Evolutionary conservation across 177 flowering plant genomes (phyloP), one percentile per base, ranked within the genome.

Genomic region (Vitis hybrid): DNA sequence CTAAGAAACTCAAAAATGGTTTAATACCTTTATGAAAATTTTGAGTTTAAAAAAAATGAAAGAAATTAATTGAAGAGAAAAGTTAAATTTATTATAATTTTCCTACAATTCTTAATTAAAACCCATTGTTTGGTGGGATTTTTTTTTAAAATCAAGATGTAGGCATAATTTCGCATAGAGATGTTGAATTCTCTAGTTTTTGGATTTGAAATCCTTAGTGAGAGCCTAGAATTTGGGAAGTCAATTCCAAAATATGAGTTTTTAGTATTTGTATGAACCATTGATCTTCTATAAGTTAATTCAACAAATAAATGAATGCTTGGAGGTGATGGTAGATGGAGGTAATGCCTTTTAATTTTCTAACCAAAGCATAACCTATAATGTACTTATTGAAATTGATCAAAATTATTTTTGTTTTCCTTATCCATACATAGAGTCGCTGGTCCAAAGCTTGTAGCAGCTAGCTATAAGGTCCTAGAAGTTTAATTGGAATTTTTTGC

Each of bases 271-370:
- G 8, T 4, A 23, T 26, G 30, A 26, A 0, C 30, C 30, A 26
- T 26, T 26, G 4, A 26, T 0, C 30, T 26, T 26, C 30, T 26
- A 26, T 26, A 95, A 97, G 98, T 95, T 50, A 95, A 93, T 85
- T 92, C 97, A 49, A 98, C 98, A 26, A 93, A 95, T 72, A 87
- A 89, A 76, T 66, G 73, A 65, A 91, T 95, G 99, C 95, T 95
- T 70, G 98, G 99, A 54, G 98, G 97, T 74, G 97, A 97, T 69
- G 98, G 97, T 67, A 95, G 99, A 95, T 89, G 99, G 99, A 85
- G 98, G 99, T 93, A 84, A 65, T 61, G 30, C 30, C 30, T 26
- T 26, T 26, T 26, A 26, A 26, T 26, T 26, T 26, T 26, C 30
- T 26, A 26, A 26, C 30, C 30, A 26, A 26, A 26, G 30, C 30